Evolutionary conservation across 164 flowering plant species (phyloP), one percentile per base, ranked within the genome.

Genomic region (Liriodendron chinense): DNA sequence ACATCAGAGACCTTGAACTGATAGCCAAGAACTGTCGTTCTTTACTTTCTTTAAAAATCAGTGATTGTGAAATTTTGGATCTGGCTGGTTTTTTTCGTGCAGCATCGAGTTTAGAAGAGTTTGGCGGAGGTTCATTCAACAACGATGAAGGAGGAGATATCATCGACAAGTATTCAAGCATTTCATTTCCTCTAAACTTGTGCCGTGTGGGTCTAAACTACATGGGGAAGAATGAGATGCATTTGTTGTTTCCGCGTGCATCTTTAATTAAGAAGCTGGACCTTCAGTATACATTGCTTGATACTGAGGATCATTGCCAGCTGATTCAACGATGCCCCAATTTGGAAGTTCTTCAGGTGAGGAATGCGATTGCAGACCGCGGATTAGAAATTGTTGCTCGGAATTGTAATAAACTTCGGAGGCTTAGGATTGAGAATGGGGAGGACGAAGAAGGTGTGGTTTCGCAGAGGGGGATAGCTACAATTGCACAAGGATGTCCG

Each of bases 381-480:
- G 94, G 96, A 57, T 73, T 92, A 69, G 94, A 92, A 81, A 80
- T 84, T 77, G 85, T 92, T 72, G 87, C 89, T 34, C 43, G 43
- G 6, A 34, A 7, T 7, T 34, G 43, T 34, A 34, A 34, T 34
- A 34, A 34, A 34, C 71, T 92, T 69, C 86, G 74, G 81, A 87
- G 94, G 81, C 96, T 92, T 67, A 83, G 96, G 69, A 88, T 92
- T 77, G 97, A 94, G 80, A 80, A 92, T 72, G 98, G 98, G 61
- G 98, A 84, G 28, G 98, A 94, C 81, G 98, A 93, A 48, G 89
- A 85, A 68, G 98, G 80, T 28, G 82, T 90, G 87, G 98, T 86
- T 80, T 86, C 98, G 3, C 98, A 92, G 49, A 85, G 87, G 79
- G 98, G 98, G 72, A 77, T 94, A 69, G 91, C 88, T 62, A 91